phyloP scores from a whole-genome alignment of 768 basidiomycete species.

The Boletus vermiculosoides region DNA sequence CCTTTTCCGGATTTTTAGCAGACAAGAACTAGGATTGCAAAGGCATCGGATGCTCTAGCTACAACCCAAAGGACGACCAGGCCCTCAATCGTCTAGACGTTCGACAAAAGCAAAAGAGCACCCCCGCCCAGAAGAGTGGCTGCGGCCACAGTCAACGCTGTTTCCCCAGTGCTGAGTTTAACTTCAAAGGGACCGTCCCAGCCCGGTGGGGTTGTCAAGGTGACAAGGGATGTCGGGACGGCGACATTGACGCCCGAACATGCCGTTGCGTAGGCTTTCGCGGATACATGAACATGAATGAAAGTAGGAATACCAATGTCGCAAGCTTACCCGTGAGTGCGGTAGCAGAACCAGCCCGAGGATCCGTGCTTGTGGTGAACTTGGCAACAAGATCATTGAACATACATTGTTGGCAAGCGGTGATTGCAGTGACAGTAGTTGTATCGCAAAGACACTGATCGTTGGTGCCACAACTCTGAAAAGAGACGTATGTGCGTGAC shows the following conservation, averaged over 20 bases:
- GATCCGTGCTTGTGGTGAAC: slow-evolving; percentile 49
- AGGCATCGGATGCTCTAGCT: not conserved
- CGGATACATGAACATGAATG: slow-evolving; percentile 5
- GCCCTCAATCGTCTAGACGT: slow-evolving; percentile 35
- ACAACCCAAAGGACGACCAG: not conserved
- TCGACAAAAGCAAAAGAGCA: slow-evolving; percentile 52
- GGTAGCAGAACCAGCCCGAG: slow-evolving; percentile 55
- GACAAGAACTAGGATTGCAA: not conserved
- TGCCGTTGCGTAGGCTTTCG: slow-evolving; percentile 52
- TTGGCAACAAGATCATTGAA: slow-evolving; percentile 51
- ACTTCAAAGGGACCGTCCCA: slow-evolving; percentile 64
- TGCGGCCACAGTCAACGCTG: slow-evolving; percentile 43
- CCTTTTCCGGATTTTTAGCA: not conserved
- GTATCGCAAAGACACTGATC: slow-evolving; percentile 55
- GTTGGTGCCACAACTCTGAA: slow-evolving; percentile 43
- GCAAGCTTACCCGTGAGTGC: slow-evolving; percentile 51
- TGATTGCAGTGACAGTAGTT: slow-evolving; percentile 42
- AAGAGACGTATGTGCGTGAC: not conserved
- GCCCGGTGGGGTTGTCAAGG: slow-evolving; percentile 44
- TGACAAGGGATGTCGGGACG: slow-evolving; percentile 38
- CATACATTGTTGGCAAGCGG: slow-evolving; percentile 67
- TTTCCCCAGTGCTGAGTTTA: slow-evolving; percentile 43
- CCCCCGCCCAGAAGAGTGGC: slow-evolving; percentile 49
- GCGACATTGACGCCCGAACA: slow-evolving; percentile 43
- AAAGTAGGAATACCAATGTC: not conserved